These are phyloP conservation scores for Metarhizium album DNA, from an alignment of 2,329 filamentous ascomycete species.

Conservation along the genomic window DNA sequence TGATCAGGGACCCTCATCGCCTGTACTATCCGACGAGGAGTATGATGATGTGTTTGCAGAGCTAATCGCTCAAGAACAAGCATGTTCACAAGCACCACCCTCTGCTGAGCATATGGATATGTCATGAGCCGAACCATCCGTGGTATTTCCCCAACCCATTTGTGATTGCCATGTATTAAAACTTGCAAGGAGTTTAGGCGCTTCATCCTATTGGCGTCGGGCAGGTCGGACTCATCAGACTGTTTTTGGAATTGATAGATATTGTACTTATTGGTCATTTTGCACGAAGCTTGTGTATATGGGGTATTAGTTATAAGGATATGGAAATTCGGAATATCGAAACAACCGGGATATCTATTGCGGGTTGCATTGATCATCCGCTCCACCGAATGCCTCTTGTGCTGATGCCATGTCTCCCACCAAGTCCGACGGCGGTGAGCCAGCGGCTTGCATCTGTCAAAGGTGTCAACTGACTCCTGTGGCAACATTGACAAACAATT, in stretches of 20 bases:
- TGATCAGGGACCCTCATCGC: constrained; percentile 20
- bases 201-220: constrained; percentile 7
- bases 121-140: constrained; percentile 7
- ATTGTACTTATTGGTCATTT: constrained; percentile 1
- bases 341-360: constrained; percentile 33
- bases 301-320: too few relatives aligned
- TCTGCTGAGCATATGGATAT: constrained; percentile 36
- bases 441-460: constrained; percentile 85
- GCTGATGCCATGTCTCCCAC: constrained; percentile 82
- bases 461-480: not conserved
- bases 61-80: constrained; percentile 21
- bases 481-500: not conserved
- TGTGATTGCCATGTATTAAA: not conserved
- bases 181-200: not conserved
- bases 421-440: constrained; percentile 80
- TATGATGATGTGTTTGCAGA: constrained; percentile 51
- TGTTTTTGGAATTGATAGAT: not conserved
- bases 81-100: constrained; percentile 8
- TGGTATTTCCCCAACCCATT: not conserved
- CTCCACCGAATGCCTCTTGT: constrained; percentile 55
- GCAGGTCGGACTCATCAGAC: not conserved
- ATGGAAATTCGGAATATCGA: constrained; percentile 15
- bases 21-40: constrained; percentile 41
- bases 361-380: constrained; percentile 52
- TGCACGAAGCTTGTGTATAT: constrained; percentile 7